Evolutionary conservation across 192 early-diverging fungal genomes (phyloP).

Genomic region (Coemansia erecta): DNA sequence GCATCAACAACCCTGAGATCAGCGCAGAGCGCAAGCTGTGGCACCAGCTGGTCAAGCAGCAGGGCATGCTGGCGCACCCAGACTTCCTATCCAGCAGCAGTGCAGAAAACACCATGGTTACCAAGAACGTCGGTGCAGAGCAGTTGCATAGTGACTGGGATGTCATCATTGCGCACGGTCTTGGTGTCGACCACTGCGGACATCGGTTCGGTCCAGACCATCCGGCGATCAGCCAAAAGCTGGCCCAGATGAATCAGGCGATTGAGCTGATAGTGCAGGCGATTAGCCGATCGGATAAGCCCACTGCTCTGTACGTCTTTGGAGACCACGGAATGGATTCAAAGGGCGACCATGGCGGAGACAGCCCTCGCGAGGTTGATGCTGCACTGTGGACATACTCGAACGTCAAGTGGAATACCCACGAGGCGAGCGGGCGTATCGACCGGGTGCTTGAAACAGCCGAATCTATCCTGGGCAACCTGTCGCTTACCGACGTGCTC

Average conservation of each 20-base stretch:
- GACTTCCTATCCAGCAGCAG: conserved; percentile 12
- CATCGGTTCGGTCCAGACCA: conserved; percentile 88
- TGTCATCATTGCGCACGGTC: conserved; percentile 84
- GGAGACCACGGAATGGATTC: conserved; percentile 98
- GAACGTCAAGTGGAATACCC: conserved; percentile 34
- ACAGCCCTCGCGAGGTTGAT: conserved; percentile 85
- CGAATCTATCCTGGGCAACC: conserved; percentile 4
- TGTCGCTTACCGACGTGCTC: conserved; percentile 38
- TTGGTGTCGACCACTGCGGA: conserved; percentile 96
- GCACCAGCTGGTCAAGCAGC: conserved; percentile 33
- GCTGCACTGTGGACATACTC: conserved; percentile 84
- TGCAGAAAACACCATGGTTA: conserved; percentile 21
- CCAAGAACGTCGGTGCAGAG: conserved; percentile 16
- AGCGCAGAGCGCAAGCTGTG: conserved; percentile 19
- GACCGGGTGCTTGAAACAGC: conserved; percentile 20
- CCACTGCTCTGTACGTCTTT: conserved; percentile 84
- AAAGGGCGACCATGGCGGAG: conserved; percentile 96
- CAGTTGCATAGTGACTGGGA: conserved; percentile 61
- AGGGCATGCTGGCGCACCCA: conserved; percentile 27
- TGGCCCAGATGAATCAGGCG: conserved; percentile 81
- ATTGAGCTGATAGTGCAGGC: conserved; percentile 62
- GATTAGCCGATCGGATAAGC: conserved; percentile 58
- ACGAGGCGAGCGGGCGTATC: conserved; percentile 42
- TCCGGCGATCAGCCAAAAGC: conserved; percentile 80
- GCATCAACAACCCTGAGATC: conserved; percentile 5